Conservation (phyloP, 306 rosid genomes). For the Urtica urens region DNA sequence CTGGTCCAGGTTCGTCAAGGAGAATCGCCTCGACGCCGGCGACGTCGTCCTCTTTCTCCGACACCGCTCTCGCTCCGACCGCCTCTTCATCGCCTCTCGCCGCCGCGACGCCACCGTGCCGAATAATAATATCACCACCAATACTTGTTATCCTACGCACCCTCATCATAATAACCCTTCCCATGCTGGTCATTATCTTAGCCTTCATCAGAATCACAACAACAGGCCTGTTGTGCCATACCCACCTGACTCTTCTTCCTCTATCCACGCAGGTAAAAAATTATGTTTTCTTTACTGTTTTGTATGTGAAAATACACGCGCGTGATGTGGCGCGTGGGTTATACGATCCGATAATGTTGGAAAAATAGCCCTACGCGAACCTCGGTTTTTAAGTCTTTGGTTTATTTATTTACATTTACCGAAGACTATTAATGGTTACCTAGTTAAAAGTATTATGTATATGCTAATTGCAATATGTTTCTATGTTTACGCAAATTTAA, state of each 20-base stretch:
- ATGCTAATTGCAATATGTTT: too few relatives aligned
- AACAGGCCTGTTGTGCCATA: slow-evolving; percentile 26
- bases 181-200: background rate
- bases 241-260: slow-evolving; percentile 60
- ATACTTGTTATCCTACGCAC: slow-evolving; percentile 64
- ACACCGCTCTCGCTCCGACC: slow-evolving; percentile 36
- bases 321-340: slow-evolving; percentile 45
- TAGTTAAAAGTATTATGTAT: too few relatives aligned
- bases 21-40: slow-evolving; percentile 83
- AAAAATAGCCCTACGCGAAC: background rate
- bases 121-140: background rate
- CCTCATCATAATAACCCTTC: slow-evolving; percentile 14
- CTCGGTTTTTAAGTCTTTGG: background rate
- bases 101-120: slow-evolving; percentile 15
- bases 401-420: background rate
- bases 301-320: slow-evolving; percentile 4
- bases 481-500: too few relatives aligned
- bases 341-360: background rate
- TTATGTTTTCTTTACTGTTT: background rate
- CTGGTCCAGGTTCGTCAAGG: slow-evolving; percentile 95
- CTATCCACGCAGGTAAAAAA: slow-evolving; percentile 42
- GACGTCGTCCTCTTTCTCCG: slow-evolving; percentile 72
- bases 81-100: slow-evolving; percentile 65
- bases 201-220: background rate
- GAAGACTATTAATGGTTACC: background rate